Evolutionary conservation across 176 grass and related monocot species (phyloP).

Genomic region (Stipa capillata): DNA sequence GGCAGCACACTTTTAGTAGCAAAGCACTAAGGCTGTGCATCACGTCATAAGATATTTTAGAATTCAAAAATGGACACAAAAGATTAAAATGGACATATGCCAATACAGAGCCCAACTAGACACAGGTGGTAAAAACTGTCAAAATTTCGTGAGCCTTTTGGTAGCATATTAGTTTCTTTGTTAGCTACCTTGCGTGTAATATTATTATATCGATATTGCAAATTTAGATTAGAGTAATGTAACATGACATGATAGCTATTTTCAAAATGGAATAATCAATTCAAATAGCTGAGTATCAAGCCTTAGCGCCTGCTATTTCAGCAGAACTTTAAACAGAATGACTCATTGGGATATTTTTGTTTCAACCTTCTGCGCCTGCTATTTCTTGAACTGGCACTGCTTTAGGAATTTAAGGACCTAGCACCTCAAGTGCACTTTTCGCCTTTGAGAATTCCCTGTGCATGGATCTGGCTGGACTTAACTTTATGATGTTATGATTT

Average conservation of each 20-base stretch:
- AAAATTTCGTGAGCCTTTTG: background rate
- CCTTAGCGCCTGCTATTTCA: background rate
- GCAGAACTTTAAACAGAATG: background rate
- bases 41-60: background rate
- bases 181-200: background rate
- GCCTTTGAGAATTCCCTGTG: background rate
- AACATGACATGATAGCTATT: background rate
- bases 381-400: background rate
- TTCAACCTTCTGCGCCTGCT: background rate
- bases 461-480: background rate
- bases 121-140: background rate
- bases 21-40: background rate
- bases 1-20: background rate
- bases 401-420: background rate
- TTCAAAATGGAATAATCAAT: background rate
- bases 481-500: background rate
- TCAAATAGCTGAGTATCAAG: background rate
- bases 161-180: background rate
- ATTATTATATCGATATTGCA: background rate
- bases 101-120: background rate
- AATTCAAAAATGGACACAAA: background rate
- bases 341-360: background rate
- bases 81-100: background rate
- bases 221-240: background rate
- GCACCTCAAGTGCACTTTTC: background rate